A percentile compares a stretch with the other conserved stretches of the same genome.
Evolutionary conservation across 495 filamentous ascomycete species (phyloP).

Genomic region (Penicillium riverlandense): DNA sequence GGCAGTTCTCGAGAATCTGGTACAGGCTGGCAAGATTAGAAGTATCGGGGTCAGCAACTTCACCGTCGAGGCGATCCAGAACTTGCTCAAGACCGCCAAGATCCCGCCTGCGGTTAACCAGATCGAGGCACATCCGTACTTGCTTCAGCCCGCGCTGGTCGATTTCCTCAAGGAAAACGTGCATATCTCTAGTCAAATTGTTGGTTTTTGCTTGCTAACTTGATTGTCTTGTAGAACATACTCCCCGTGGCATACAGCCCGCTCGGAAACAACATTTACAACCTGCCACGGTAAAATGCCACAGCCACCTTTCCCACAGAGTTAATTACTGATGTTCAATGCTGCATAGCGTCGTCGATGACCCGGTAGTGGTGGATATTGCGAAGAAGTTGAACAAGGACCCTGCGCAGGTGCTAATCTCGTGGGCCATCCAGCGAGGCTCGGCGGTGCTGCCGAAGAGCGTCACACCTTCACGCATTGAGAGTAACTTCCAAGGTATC

Average conservation of each 20-base stretch:
- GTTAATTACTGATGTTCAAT: slow-evolving; percentile 1
- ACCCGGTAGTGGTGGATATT: slow-evolving; percentile 51
- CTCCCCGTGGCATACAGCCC: slow-evolving; percentile 46
- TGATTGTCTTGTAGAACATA: slow-evolving; percentile 27
- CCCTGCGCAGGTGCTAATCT: slow-evolving; percentile 62
- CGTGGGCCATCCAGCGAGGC: slow-evolving; percentile 76
- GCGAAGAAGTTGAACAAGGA: slow-evolving; percentile 64
- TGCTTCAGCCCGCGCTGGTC: slow-evolving; percentile 60
- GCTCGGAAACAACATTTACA: slow-evolving; percentile 46
- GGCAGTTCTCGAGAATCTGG: slow-evolving; percentile 64
- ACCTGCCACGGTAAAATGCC: slow-evolving; percentile 23
- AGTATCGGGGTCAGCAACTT: slow-evolving; percentile 83
- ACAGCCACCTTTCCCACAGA: background rate
- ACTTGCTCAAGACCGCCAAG: slow-evolving; percentile 55
- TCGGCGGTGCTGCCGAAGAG: slow-evolving; percentile 55
- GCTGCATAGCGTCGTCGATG: slow-evolving; percentile 41
- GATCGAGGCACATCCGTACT: slow-evolving; percentile 80
- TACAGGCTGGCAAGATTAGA: slow-evolving; percentile 57
- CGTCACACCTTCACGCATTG: slow-evolving; percentile 49
- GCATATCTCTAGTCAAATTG: background rate
- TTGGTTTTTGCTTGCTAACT: background rate
- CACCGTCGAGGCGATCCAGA: slow-evolving; percentile 54
- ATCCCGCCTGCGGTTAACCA: slow-evolving; percentile 69
- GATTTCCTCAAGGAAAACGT: slow-evolving; percentile 24
- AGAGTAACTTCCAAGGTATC: slow-evolving; percentile 47